A percentile compares a stretch with the other conserved stretches of the same genome.
These are phyloP conservation scores for Pyrenochaeta sp. DNA, from an alignment of 2,329 filamentous ascomycete genomes.

Conservation along the genomic window DNA sequence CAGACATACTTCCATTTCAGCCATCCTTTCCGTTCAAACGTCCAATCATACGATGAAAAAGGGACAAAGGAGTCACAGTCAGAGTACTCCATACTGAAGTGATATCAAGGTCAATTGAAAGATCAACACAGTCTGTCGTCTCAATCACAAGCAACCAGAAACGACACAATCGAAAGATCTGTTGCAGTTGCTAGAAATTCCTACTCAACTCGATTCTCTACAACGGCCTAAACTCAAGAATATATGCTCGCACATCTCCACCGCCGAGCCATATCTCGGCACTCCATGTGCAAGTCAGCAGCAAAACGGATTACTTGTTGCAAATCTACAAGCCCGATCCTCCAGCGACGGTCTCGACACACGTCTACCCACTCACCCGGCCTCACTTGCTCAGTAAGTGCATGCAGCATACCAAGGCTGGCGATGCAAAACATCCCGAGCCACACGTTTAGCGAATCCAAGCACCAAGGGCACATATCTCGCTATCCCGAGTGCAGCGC, in stretches of 20 bases:
- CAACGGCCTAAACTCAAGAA: neutral
- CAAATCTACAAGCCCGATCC: neutral
- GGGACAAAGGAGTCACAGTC: conserved; percentile 12
- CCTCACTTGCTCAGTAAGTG: neutral
- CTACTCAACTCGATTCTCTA: neutral
- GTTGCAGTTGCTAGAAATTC: neutral
- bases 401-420: conserved; percentile 1
- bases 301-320: neutral
- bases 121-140: too few relatives aligned
- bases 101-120: too few relatives aligned
- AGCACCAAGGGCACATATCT: too few relatives aligned
- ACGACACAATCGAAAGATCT: too few relatives aligned
- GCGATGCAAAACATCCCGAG: neutral
- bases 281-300: neutral
- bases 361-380: neutral
- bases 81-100: conserved; percentile 11
- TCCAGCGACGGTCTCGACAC: neutral
- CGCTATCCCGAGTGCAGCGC: too few relatives aligned
- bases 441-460: neutral
- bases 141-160: too few relatives aligned
- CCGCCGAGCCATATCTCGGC: neutral
- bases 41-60: conserved; percentile 10
- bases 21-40: conserved; percentile 6
- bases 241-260: neutral
- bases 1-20: conserved; percentile 10